Percentiles rank a stretch among this genome's conserved stretches.
Conservation (phyloP, 352 stramenopile species). For the Hyaloperonospora arabidopsidis region DNA sequence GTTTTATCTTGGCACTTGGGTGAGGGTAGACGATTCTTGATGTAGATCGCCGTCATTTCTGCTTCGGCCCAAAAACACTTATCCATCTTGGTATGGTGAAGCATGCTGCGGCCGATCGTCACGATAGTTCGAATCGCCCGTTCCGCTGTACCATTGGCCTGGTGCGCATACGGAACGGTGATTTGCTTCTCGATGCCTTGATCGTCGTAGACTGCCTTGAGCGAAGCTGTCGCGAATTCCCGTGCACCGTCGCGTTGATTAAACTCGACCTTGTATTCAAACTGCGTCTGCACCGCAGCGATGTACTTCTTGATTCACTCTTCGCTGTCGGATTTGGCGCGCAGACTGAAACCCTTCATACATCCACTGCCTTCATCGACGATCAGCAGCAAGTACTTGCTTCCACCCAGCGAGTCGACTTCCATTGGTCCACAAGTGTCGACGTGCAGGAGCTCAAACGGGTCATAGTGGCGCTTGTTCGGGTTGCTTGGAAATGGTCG, state of each 20-base stretch:
- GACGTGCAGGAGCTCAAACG: neutral
- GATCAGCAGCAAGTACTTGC: neutral
- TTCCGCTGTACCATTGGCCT: neutral
- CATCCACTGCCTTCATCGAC: neutral
- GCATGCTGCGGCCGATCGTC: too few species aligned
- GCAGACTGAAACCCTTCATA: too few species aligned
- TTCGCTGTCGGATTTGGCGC: neutral
- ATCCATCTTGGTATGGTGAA: too few species aligned
- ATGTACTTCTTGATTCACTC: neutral
- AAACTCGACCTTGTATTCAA: neutral
- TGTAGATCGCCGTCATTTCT: too few species aligned
- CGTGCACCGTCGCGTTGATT: too few species aligned
- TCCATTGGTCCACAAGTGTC: neutral
- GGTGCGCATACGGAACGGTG: neutral
- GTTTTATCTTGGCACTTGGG: too few species aligned
- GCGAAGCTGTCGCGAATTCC: too few species aligned
- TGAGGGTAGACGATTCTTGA: too few species aligned
- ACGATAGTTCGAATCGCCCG: neutral
- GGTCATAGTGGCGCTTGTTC: neutral
- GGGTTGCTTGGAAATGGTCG: neutral
- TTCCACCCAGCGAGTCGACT: neutral
- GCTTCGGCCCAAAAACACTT: too few species aligned
- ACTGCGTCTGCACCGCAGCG: neutral
- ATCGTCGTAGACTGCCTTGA: too few species aligned
- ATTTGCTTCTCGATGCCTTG: neutral